Evolutionary conservation across 805 yeast species (phyloP), one percentile per base, ranked within the genome.

Genomic region (Brettanomyces anomalus): DNA sequence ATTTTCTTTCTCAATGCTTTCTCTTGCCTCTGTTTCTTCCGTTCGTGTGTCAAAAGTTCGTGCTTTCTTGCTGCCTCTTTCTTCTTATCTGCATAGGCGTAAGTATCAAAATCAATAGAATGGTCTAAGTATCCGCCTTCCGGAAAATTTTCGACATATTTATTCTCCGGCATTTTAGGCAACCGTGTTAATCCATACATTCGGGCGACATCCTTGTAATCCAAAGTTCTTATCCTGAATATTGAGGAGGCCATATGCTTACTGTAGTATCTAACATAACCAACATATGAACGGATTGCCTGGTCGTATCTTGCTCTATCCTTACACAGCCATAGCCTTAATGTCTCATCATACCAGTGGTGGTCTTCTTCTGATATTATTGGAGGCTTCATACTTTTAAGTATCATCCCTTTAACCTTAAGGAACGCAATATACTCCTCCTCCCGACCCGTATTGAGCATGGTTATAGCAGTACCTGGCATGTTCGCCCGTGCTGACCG

Each of bases 101-200:
- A 86, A 1, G 60, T 66, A 48, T 83, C 86, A 77, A 85, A 73
- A 51, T 85, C 81, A 16, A 88, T 68, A 3, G 66, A 66, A 24
- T 67, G 68, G 16, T 65, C 71, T 2, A 79, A 71, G 87, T 89
- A 86, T 1, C 96, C 97, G 47, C 77, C 80, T 40, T 71, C 76
- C 0, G 88, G 85, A 53, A 79, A 64, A 11, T 61, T 50, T 3
- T 70, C 75, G 2, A 79, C 65, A 50, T 72, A 67, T 42, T 66
- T 67, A 18, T 80, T 72, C 57, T 93, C 99, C 0, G 98, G 98
- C 97, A 94, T 93, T 51, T 80, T 77, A 7, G 99, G 99, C 45
- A 90, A 64, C 51, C 96, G 71, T 36, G 85, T 62, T 2, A 93
- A 61, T 1, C 96, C 95, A 60, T 84, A 88, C 66, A 85, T 70